Evolutionary conservation across 176 grass and related monocot genomes (phyloP), one percentile per base, ranked within the genome.

Genomic region (Microstegium vimineum): DNA sequence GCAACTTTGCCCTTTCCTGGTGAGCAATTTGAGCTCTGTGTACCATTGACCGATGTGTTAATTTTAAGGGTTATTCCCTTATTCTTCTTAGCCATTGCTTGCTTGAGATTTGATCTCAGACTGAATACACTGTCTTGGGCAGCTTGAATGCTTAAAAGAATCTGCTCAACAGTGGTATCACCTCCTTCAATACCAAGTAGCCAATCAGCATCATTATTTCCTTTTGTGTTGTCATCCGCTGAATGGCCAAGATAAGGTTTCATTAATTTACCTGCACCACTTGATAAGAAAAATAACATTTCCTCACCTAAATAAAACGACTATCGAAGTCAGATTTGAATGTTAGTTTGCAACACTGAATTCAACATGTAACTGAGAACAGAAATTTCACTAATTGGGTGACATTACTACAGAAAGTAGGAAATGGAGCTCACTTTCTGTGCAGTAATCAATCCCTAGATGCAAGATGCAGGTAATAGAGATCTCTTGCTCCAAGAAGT

Each of bases 71-170:
- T 84, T 71, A 81, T 81, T 62, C 69, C 87, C 45, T 70, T 93
- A 13, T 65, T 66, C 41, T 87, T 89, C 81, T 89, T 93, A 41
- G 69, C 62, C 33, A 86, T 78, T 83, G 64, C 41, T 57, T 81
- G 86, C 62, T 90, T 93, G 70, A 98, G 87, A 75, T 77, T 75
- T 75, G 84, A 91, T 81, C 73, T 93, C 63, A 98, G 82, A 60
- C 56, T 90, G 32, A 78, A 79, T 59, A 98, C 76, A 51, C 82
- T 74, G 69, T 90, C 87, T 77, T 90, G 88, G 68, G 87, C 79
- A 86, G 89, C 80, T 74, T 98, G 90, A 77, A 98, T 95, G 80
- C 79, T 93, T 83, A 93, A 73, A 89, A 98, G 92, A 81, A 98
- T 81, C 34, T 88, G 85, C 81, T 94, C 89, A 12, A 90, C 62